Base-by-base conservation (phyloP, 2,329 filamentous ascomycete genomes). In the Neofusicoccum sp. region DNA sequence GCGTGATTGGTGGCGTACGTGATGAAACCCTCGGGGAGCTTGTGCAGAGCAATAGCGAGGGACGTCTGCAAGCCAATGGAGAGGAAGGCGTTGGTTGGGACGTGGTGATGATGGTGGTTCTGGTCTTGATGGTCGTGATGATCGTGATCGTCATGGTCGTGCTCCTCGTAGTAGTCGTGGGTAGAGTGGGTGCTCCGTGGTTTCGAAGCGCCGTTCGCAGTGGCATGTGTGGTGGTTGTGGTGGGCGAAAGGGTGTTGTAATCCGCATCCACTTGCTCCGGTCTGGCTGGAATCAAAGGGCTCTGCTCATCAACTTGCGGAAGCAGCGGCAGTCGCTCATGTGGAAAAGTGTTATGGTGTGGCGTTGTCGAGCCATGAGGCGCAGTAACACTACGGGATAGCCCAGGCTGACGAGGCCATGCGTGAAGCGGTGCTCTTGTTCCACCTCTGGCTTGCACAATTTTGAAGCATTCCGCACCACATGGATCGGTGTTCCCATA, bases 1-100 rank as follows among this genome's bases (percentile, higher is more conserved):
- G 93, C 94, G 74, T 99, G 95, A 77, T 98, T 99, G 8, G 95
- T 97, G 8, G 95, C 94, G 74, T 96, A 99, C 1, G 94, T 98
- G 69, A 99, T 89, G 76, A 89, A 89, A 43, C 87, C 87, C 75
- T 89, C 95, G 1, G 95, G 95, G 39, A 98, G 89, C 75, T 99
- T 99, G 81, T 99, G 95, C 1, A 99, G 82, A 6, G 94, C 93
- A 66, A 99, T 98, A 5, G 95, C 95, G 56, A 97, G 89, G 14
- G 92, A 94, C 0, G 95, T 98, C 76, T 99, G 95, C 0, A 99
- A 85, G n/a, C 95, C 93, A 65, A 98, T 95, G 59, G 91, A 91
- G 66, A 98, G 82, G 75, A 97, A 99, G 5, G 92, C 92, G 71
- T 98, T 98, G 66, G 91, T 89, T 0, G 94, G 92, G 3, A 98